phyloP scores from a whole-genome alignment of 495 filamentous ascomycete genomes.

The Aspergillus saccharolyticus region DNA sequence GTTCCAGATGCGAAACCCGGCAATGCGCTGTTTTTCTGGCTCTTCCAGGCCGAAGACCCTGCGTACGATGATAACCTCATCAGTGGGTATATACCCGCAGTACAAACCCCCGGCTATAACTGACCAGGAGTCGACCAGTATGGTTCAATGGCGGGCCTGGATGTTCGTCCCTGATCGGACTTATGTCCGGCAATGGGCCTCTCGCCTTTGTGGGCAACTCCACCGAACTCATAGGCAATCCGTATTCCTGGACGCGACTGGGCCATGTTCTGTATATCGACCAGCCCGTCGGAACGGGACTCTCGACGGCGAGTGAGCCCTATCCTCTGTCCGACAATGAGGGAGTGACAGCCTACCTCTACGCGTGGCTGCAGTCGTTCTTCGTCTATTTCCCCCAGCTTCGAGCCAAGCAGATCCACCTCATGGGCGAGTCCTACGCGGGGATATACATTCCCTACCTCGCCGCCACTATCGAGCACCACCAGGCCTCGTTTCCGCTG shows the following conservation, averaged over 20 bases:
- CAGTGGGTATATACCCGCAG: conserved; percentile 18
- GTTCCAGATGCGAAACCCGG: conserved; percentile 27
- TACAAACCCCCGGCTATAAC: conserved; percentile 2
- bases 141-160: conserved; percentile 73
- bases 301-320: conserved; percentile 56
- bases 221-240: conserved; percentile 60
- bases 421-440: conserved; percentile 68
- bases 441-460: conserved; percentile 80
- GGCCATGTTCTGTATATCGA: conserved; percentile 74
- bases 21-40: conserved; percentile 41
- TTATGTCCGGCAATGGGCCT: conserved; percentile 73
- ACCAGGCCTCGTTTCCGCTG: conserved; percentile 24
- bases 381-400: conserved; percentile 64
- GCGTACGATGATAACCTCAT: conserved; percentile 34
- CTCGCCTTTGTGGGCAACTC: conserved; percentile 59
- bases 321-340: conserved; percentile 27
- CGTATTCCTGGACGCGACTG: conserved; percentile 65
- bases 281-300: conserved; percentile 74
- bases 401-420: conserved; percentile 60
- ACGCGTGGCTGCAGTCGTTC: conserved; percentile 62
- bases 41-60: conserved; percentile 31
- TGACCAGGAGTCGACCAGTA: conserved; percentile 34
- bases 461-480: conserved; percentile 39
- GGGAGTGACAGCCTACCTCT: conserved; percentile 53
- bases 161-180: conserved; percentile 62